Conservation (phyloP, 495 filamentous ascomycete genomes). For the Podospora sp. region DNA sequence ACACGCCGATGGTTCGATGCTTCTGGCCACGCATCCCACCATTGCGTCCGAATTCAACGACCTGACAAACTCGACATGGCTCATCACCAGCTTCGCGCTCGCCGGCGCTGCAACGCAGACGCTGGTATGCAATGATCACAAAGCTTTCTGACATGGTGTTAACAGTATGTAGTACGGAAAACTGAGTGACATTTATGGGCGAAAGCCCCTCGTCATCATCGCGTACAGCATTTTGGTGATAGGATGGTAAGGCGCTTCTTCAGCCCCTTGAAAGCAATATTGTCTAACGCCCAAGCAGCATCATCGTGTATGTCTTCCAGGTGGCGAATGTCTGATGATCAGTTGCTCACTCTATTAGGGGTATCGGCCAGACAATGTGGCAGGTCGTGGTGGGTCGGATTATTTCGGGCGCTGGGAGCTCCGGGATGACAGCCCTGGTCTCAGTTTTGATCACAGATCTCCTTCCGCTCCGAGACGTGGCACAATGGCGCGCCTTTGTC, state of each 20-base stretch:
- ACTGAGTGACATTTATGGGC: conserved; percentile 54
- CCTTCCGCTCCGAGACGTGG: conserved; percentile 67
- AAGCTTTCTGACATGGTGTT: background rate
- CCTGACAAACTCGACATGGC: conserved; percentile 63
- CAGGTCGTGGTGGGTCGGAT: conserved; percentile 59
- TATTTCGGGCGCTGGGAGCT: conserved; percentile 61
- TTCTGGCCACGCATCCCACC: conserved; percentile 62
- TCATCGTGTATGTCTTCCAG: conserved; percentile 37
- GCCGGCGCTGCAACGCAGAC: conserved; percentile 63
- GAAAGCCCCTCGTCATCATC: conserved; percentile 43
- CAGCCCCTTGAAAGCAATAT: background rate
- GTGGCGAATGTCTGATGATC: background rate
- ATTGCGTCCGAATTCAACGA: conserved; percentile 70
- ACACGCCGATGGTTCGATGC: conserved; percentile 62
- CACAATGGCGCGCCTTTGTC: conserved; percentile 65
- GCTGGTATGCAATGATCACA: conserved; percentile 37
- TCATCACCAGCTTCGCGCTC: conserved; percentile 66
- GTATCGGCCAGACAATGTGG: conserved; percentile 53
- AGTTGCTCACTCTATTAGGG: conserved; percentile 41
- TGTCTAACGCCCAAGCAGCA: conserved; percentile 27
- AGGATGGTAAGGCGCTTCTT: conserved; percentile 41
- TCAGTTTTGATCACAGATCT: conserved; percentile 68
- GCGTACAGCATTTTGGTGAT: conserved; percentile 48
- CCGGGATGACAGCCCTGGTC: conserved; percentile 59
- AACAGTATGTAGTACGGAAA: conserved; percentile 48